Evolutionary conservation across 2,329 filamentous ascomycete genomes (phyloP), one percentile per base, ranked within the genome.

Genomic region (Fusarium algeriense): DNA sequence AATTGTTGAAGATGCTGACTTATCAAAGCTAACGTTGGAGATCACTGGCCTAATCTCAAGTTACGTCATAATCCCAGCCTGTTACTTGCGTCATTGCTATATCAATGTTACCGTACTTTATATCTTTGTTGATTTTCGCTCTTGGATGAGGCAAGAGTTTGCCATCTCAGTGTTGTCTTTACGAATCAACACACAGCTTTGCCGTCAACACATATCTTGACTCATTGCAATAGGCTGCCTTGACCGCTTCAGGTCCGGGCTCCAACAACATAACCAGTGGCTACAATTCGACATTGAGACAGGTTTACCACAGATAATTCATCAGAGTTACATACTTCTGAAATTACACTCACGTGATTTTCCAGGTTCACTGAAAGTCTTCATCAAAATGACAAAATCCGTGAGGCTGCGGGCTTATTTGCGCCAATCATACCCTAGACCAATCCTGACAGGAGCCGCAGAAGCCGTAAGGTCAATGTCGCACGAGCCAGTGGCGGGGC

Each of bases 401-500:
- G 46, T 46, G 45, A 49, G 43, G 35, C 64, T 65, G 69, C 20
- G 53, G 46, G 54, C 44, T 44, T 37, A 53, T 56, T 64, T 38
- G 20, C 45, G 55, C 73, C 73, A 75, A 75, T 75, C 73, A 75
- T 28, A 55, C 32, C 32, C 35, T 37, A 48, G 37, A n/a, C 34
- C 17, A 46, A 28, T 45, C 46, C 46, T 67, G 61, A 61, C 69
- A 67, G 64, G 59, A 65, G 59, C 63, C 73, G 69, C 73, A 71
- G 57, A 58, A 60, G 64, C 69, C 70, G 67, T 56, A 64, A 60
- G 40, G 43, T 28, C 50, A 44, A 49, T 28, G 46, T 66, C 54
- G 60, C 69, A 70, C 69, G 65, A 73, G 60, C 65, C 60, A 62
- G 56, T 67, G 63, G 64, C 64, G 63, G 64, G 71, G 73, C 71